Conservation (phyloP, 1,284 basidiomycete genomes). For the Anthracocystis walkeri region DNA sequence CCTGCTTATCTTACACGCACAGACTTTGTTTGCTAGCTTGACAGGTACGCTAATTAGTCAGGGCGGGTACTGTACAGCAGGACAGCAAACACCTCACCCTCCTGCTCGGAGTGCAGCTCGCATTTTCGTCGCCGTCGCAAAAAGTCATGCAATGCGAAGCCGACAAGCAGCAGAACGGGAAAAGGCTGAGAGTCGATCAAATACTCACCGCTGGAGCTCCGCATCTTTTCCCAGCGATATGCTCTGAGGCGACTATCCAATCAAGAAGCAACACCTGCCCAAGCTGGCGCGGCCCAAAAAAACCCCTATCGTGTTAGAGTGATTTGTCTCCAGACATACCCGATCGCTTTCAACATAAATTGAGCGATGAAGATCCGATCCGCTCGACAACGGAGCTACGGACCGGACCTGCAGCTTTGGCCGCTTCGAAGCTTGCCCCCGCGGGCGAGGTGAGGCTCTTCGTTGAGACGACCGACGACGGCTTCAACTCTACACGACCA, state of each 20-base stretch:
- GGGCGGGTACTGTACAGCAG: too few species aligned
- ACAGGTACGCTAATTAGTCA: too few species aligned
- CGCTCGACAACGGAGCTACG: conserved; percentile 1
- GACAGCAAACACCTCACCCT: too few species aligned
- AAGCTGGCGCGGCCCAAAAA: not conserved
- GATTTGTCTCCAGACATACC: not conserved
- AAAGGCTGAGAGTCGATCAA: not conserved
- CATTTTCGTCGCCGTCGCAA: not conserved
- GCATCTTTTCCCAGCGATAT: not conserved
- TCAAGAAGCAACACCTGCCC: not conserved
- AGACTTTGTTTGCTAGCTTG: too few species aligned
- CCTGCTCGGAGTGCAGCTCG: too few species aligned
- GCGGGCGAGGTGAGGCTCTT: not conserved
- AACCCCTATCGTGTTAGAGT: not conserved
- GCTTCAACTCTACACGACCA: not conserved
- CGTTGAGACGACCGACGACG: not conserved
- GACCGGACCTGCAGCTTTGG: conserved; percentile 6
- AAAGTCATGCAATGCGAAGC: not conserved
- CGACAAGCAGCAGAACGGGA: not conserved
- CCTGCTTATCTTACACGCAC: too few species aligned
- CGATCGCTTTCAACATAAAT: not conserved
- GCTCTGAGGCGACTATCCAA: not conserved
- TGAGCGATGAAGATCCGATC: not conserved
- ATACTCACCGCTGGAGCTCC: not conserved
- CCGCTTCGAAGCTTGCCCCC: not conserved